A percentile compares a stretch with the other conserved stretches of the same genome.
These are phyloP conservation scores for Yarrowia divulgata DNA, from an alignment of 805 yeast genomes.

Conservation along the genomic window DNA sequence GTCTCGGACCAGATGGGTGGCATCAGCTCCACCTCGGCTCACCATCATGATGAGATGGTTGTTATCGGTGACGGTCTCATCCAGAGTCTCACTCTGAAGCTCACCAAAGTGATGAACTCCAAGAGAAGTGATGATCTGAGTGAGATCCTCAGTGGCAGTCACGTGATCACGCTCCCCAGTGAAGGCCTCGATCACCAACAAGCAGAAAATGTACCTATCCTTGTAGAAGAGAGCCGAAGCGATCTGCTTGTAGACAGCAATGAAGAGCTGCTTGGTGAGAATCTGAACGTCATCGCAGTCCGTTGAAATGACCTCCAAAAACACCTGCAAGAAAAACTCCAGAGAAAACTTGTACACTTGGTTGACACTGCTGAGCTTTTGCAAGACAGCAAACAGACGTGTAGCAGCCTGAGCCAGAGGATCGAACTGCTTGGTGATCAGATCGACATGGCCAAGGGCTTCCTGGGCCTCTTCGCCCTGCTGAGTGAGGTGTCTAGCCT, in stretches of 20 bases:
- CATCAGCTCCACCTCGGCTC: constrained; percentile 31
- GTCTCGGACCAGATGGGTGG: constrained; percentile 40
- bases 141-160: constrained; percentile 23
- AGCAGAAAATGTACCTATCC: constrained; percentile 50
- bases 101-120: constrained; percentile 11
- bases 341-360: constrained; percentile 68
- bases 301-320: constrained; percentile 43
- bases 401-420: constrained; percentile 66
- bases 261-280: constrained; percentile 7
- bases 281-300: constrained; percentile 15
- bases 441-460: constrained; percentile 64
- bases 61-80: constrained; percentile 3
- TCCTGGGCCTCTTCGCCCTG: constrained; percentile 62
- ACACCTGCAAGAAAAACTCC: constrained; percentile 53
- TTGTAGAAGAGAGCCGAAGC: constrained; percentile 57
- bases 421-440: constrained; percentile 56
- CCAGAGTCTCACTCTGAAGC: constrained; percentile 14
- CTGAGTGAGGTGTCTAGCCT: constrained; percentile 60
- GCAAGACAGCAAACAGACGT: constrained; percentile 57
- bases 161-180: constrained; percentile 18
- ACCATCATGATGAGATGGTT: constrained; percentile 24
- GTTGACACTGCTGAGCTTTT: constrained; percentile 54
- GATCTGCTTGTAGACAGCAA: constrained; percentile 52
- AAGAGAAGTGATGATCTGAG: constrained; percentile 14
- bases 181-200: constrained; percentile 33